Evolutionary conservation across 768 basidiomycete genomes (phyloP).

Genomic region (Psilocybe tampanensis): DNA sequence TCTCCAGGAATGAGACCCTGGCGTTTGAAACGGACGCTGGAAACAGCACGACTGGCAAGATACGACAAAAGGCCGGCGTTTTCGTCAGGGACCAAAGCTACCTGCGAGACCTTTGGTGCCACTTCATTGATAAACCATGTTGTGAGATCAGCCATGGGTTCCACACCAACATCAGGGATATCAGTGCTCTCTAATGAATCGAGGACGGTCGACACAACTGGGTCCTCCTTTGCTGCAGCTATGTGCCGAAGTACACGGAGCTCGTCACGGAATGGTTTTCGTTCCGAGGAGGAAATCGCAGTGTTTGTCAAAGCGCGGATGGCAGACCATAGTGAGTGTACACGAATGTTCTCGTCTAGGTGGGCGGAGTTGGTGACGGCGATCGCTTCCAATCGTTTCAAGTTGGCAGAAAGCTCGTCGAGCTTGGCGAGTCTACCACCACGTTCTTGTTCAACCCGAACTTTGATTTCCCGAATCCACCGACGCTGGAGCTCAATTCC

Average conservation of each 20-base stretch:
- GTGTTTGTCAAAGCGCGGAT: slow-evolving; percentile 75
- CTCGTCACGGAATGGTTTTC: slow-evolving; percentile 88
- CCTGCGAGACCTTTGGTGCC: slow-evolving; percentile 79
- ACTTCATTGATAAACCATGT: slow-evolving; percentile 90
- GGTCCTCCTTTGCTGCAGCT: slow-evolving; percentile 70
- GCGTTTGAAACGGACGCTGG: slow-evolving; percentile 76
- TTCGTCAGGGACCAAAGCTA: slow-evolving; percentile 92
- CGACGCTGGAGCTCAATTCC: slow-evolving; percentile 96
- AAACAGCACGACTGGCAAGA: slow-evolving; percentile 77
- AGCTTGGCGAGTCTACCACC: slow-evolving; percentile 94
- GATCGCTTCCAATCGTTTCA: slow-evolving; percentile 90
- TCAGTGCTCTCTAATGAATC: slow-evolving; percentile 71
- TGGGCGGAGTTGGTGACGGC: slow-evolving; percentile 89
- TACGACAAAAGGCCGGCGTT: slow-evolving; percentile 88
- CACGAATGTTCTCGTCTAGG: slow-evolving; percentile 90
- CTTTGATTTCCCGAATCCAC: slow-evolving; percentile 96
- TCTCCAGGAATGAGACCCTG: slow-evolving; percentile 78
- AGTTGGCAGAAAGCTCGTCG: slow-evolving; percentile 85
- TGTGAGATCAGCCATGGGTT: slow-evolving; percentile 86
- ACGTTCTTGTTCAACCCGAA: slow-evolving; percentile 94
- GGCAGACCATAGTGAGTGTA: slow-evolving; percentile 93
- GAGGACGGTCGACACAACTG: slow-evolving; percentile 63
- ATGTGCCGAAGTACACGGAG: slow-evolving; percentile 81
- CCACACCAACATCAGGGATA: slow-evolving; percentile 79
- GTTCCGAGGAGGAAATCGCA: slow-evolving; percentile 64